These are phyloP conservation scores for Suhomyces xylopsoci DNA, from an alignment of 805 yeast genomes.

Conservation along the genomic window DNA sequence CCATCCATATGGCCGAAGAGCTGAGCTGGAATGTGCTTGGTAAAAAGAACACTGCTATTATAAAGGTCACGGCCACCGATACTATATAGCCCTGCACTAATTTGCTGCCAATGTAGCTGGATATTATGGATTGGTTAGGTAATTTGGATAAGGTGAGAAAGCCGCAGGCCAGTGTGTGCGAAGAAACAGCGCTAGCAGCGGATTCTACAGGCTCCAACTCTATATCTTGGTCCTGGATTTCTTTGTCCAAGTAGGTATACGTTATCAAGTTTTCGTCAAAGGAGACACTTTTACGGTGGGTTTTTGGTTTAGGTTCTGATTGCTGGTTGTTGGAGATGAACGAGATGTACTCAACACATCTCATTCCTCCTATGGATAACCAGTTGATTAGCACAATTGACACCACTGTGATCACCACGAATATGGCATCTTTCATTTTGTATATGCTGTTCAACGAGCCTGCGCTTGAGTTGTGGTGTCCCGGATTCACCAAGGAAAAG, in stretches of 20 bases:
- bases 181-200: background rate
- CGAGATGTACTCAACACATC: slow-evolving; percentile 16
- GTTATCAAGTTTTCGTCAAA: slow-evolving; percentile 16
- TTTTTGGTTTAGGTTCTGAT: slow-evolving; percentile 2
- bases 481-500: slow-evolving; percentile 2
- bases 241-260: slow-evolving; percentile 11
- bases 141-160: background rate
- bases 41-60: slow-evolving; percentile 4
- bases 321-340: slow-evolving; percentile 9
- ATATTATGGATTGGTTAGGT: background rate
- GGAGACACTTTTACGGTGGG: slow-evolving; percentile 15
- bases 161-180: background rate
- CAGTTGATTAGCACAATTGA: slow-evolving; percentile 11
- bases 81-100: slow-evolving; percentile 1
- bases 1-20: slow-evolving; percentile 17
- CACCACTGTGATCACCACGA: slow-evolving; percentile 8
- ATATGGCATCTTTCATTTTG: slow-evolving; percentile 10
- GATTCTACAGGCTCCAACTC: background rate
- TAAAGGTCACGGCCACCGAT: background rate
- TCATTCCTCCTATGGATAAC: slow-evolving; percentile 11
- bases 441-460: slow-evolving; percentile 7
- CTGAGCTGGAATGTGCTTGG: slow-evolving; percentile 17
- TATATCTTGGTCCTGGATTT: background rate
- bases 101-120: background rate
- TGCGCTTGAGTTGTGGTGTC: background rate